Evolutionary conservation across 768 basidiomycete genomes (phyloP).

Genomic region (Pisolithus orientalis): DNA sequence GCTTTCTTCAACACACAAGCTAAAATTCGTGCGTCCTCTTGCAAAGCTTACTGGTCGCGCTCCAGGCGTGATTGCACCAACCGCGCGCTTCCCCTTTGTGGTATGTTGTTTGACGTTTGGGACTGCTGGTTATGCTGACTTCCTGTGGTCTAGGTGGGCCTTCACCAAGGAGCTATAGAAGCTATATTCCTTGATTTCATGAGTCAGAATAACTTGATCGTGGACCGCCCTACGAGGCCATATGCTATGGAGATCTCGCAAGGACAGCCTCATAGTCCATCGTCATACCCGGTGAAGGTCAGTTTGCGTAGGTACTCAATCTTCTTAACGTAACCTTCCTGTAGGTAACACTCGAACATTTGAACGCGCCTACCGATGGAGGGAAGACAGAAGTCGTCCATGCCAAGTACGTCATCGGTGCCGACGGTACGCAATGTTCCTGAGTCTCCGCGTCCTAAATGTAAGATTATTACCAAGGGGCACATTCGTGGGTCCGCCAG

Average conservation of each 20-base stretch:
- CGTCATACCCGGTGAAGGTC: constrained; percentile 28
- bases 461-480: constrained; percentile 19
- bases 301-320: background rate
- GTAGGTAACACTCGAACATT: constrained; percentile 19
- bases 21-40: background rate
- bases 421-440: constrained; percentile 22
- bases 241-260: constrained; percentile 26
- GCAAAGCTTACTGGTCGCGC: constrained; percentile 54
- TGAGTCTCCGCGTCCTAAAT: background rate
- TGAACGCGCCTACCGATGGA: constrained; percentile 22
- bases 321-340: background rate
- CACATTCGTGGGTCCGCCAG: constrained; percentile 44
- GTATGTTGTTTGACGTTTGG: constrained; percentile 25
- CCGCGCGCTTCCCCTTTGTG: constrained; percentile 68
- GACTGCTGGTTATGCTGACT: background rate
- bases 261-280: constrained; percentile 31
- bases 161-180: constrained; percentile 39
- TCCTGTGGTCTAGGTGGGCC: constrained; percentile 21
- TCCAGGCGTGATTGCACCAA: constrained; percentile 53
- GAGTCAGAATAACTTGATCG: constrained; percentile 20
- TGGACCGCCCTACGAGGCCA: constrained; percentile 32
- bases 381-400: constrained; percentile 26
- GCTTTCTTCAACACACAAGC: background rate
- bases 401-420: constrained; percentile 31
- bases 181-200: constrained; percentile 37